Evolutionary conservation across 768 basidiomycete species (phyloP).

Genomic region (Macrolepiota dolichaula): DNA sequence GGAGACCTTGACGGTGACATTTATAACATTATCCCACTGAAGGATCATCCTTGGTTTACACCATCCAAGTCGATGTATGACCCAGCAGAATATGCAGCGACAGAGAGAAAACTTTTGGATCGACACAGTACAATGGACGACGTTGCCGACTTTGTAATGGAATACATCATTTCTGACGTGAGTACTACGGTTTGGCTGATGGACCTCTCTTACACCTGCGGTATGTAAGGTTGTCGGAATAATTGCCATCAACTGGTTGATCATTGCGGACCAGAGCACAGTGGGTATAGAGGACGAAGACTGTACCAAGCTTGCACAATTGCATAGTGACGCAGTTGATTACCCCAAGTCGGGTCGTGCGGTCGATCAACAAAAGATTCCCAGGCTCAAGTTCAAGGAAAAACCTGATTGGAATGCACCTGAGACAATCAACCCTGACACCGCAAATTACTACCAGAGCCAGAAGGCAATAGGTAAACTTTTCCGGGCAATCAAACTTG

Average conservation of each 20-base stretch:
- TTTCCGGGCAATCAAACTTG: conserved; percentile 57
- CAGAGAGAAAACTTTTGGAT: conserved; percentile 39
- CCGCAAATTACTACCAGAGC: conserved; percentile 48
- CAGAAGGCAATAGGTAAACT: conserved; percentile 54
- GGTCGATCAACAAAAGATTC: conserved; percentile 36
- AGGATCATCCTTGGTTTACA: conserved; percentile 27
- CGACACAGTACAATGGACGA: conserved; percentile 56
- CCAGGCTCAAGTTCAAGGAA: conserved; percentile 31
- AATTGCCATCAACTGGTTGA: conserved; percentile 59
- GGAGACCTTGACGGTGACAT: conserved; percentile 69
- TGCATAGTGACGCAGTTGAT: conserved; percentile 67
- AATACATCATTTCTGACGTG: conserved; percentile 67
- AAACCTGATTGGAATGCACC: conserved; percentile 69
- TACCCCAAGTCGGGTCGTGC: conserved; percentile 58
- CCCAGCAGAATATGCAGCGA: conserved; percentile 51
- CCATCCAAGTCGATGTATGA: conserved; percentile 11
- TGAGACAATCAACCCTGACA: conserved; percentile 42
- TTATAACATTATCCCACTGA: conserved; percentile 49
- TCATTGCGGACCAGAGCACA: conserved; percentile 56
- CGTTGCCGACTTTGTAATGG: conserved; percentile 66
- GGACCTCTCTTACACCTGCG: neutral
- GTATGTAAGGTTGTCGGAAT: conserved; percentile 50
- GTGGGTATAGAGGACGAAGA: conserved; percentile 45
- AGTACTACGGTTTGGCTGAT: conserved; percentile 14
- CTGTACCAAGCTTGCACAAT: conserved; percentile 48